phyloP scores from a whole-genome alignment of 371 early-diverging fungal species.

The Rhizomucor pusillus region DNA sequence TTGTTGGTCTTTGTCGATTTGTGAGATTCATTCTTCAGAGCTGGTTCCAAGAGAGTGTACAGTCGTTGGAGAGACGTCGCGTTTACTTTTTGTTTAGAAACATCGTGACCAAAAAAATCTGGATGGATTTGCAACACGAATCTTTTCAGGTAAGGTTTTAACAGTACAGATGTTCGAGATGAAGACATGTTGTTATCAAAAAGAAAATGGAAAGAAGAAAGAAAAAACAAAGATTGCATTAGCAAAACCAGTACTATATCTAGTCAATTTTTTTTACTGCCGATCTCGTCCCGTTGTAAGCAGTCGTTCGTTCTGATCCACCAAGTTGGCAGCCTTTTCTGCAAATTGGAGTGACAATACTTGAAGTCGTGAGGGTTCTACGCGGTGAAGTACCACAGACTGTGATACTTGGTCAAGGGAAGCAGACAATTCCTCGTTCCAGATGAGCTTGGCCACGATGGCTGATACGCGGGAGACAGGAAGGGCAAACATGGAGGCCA shows the following conservation, averaged over 20 bases:
- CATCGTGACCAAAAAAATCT: conserved; percentile 34
- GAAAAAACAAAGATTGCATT: too few species aligned
- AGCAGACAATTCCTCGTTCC: conserved; percentile 85
- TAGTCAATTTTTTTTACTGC: conserved; percentile 9
- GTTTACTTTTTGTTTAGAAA: conserved; percentile 24
- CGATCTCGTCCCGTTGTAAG: conserved; percentile 47
- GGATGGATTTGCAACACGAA: conserved; percentile 39
- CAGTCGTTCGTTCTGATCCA: conserved; percentile 90
- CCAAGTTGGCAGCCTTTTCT: conserved; percentile 85
- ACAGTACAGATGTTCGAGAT: conserved; percentile 3
- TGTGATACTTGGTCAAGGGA: conserved; percentile 79
- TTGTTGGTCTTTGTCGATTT: not conserved
- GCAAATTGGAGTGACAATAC: conserved; percentile 81
- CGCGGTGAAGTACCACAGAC: conserved; percentile 79
- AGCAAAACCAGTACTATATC: conserved; percentile 1
- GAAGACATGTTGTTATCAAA: not conserved
- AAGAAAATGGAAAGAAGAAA: too few species aligned
- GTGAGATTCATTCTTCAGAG: conserved; percentile 4
- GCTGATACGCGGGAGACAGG: conserved; percentile 63
- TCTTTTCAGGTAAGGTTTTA: conserved; percentile 32
- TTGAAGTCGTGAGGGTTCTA: conserved; percentile 84
- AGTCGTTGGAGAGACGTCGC: conserved; percentile 32
- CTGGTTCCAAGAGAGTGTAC: conserved; percentile 17
- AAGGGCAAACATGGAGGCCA: conserved; percentile 86
- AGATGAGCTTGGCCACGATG: conserved; percentile 91